phyloP scores from a whole-genome alignment of 2,329 filamentous ascomycete species.

The Ophiocordyceps polyrhachis-furcata region DNA sequence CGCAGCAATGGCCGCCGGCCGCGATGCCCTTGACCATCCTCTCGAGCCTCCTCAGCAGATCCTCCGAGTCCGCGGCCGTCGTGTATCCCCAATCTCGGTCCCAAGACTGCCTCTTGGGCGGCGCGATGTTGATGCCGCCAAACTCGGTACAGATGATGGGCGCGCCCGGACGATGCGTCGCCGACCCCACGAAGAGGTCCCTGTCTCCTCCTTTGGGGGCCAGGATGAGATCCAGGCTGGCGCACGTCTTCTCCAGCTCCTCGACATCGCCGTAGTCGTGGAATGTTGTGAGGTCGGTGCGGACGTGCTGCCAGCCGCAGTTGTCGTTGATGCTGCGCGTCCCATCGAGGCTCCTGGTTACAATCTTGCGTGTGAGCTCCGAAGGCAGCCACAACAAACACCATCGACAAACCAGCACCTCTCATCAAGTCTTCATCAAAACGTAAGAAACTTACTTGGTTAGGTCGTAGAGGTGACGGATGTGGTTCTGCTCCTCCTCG shows the following conservation, averaged over 20 bases:
- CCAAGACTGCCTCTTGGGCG: conserved; percentile 18
- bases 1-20: conserved; percentile 35
- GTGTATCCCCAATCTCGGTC: conserved; percentile 49
- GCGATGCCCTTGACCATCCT: conserved; percentile 39
- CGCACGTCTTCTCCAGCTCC: conserved; percentile 34
- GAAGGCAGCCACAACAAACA: no score
- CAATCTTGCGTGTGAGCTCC: conserved; percentile 1
- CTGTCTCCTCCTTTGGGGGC: conserved; percentile 29
- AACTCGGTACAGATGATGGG: conserved; percentile 51
- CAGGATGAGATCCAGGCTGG: conserved; percentile 33
- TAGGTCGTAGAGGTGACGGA: conserved; percentile 42
- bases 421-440: no score
- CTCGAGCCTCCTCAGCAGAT: conserved; percentile 39
- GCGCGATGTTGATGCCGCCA: conserved; percentile 47
- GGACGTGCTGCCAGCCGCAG: conserved; percentile 52
- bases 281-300: conserved; percentile 46
- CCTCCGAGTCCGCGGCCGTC: conserved; percentile 39
- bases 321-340: conserved; percentile 51
- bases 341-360: conserved; percentile 30
- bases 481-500: conserved; percentile 41
- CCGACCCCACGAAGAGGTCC: conserved; percentile 35
- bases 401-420: no score
- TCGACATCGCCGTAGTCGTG: conserved; percentile 46
- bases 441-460: conserved; percentile 34
- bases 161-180: conserved; percentile 30